Evolutionary conservation across 257 asterid genomes (phyloP), one percentile per base, ranked within the genome.

Genomic region (Penstemon newberryi): DNA sequence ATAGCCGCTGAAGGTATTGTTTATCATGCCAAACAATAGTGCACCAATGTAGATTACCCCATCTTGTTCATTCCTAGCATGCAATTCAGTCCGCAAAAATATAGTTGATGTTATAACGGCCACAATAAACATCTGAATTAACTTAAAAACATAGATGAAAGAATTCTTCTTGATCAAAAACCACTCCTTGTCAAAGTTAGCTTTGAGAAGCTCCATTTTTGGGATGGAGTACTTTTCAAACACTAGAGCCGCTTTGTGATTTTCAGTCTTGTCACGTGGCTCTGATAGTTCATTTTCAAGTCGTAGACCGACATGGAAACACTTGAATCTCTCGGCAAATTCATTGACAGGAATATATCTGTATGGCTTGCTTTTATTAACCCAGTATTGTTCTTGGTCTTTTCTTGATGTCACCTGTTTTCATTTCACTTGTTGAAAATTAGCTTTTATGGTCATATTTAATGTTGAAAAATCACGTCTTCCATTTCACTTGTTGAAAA

Each of bases 381-480:
- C 80, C 96, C 96, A 89, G 63, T 89, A 89, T 41, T 89, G 88
- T 67, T 83, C 87, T 44, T 89, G 96, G 36, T 87, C 95, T 65
- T 87, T 85, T 73, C 75, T 85, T 57, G 96, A 89, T 5, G 89
- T 85, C 41, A 86, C 96, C 90, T 89, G 66, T 66, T 19, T 39
- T 40, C 47, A 60, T 12, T 42, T 40, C 53, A 43, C 43, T 5
- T 25, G 10, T 51, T 44, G 1, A 13, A 49, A 18, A n/a, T 13
- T 65, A 41, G 46, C 46, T 1, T 49, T 11, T 11, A 4, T n/a
- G 25, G 33, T 25, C 11, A 12, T 43, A 53, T 10, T 11, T 43
- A 25, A 25, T 25, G 33, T 25, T 25, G 33, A 25, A 0, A 25
- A 0, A 25, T 2, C 33, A 25, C 33, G 2, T 25, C 33, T 25